phyloP scores from a whole-genome alignment of 2,329 filamentous ascomycete species.

The Ascochyta lentis region DNA sequence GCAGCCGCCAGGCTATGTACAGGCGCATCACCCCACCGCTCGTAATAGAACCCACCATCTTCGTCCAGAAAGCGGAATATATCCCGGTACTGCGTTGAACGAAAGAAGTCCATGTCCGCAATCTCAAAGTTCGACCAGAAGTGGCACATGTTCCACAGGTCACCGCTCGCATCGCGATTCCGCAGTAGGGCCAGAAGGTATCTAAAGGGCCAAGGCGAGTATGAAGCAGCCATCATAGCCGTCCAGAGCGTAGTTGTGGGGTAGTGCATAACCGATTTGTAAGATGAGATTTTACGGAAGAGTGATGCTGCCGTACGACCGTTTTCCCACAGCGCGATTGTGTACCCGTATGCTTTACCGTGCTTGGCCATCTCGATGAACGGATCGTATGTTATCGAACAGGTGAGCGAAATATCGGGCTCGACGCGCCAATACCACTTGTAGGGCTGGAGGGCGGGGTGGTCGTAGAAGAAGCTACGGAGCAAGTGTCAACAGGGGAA shows the following conservation, averaged over 20 bases:
- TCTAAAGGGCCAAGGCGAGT: constrained; percentile 26
- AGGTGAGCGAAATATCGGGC: constrained; percentile 97
- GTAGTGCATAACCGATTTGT: constrained; percentile 14
- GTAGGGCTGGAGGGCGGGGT: constrained; percentile 78
- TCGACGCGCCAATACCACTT: constrained; percentile 98
- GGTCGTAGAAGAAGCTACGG: constrained; percentile 80
- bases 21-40: constrained; percentile 85
- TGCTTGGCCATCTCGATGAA: constrained; percentile 95
- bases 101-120: constrained; percentile 87
- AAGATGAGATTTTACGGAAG: constrained; percentile 26
- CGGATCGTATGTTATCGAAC: constrained; percentile 94
- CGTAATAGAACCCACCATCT: constrained; percentile 24
- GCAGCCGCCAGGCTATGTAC: constrained; percentile 91
- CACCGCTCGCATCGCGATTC: constrained; percentile 74
- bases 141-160: constrained; percentile 94
- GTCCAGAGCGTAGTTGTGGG: constrained; percentile 23
- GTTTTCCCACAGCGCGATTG: constrained; percentile 91
- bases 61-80: constrained; percentile 81
- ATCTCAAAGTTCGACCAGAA: constrained; percentile 99
- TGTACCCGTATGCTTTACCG: constrained; percentile 98
- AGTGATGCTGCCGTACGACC: constrained; percentile 79
- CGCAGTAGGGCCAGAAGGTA: constrained; percentile 11
- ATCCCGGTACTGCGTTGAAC: constrained; percentile 83
- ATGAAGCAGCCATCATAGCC: constrained; percentile 20
- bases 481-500: background rate